Base-by-base conservation (phyloP, 441 rosid species). In the Kokia cookei region DNA sequence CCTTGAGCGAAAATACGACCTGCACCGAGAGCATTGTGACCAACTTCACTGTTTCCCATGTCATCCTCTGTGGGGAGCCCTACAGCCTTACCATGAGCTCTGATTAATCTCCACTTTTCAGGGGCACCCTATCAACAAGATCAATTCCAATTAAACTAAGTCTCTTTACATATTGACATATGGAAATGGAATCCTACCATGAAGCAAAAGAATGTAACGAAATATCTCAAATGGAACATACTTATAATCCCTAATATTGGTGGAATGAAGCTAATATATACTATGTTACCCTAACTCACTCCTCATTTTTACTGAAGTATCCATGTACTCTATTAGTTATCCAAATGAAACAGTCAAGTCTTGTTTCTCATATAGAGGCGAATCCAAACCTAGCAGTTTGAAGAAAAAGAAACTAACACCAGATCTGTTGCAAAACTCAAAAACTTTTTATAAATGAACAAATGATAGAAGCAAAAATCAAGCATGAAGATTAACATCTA, bases 31-130 rank as follows among this genome's bases (percentile, higher is more conserved):
- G 99, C 99, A 73, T 96, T 96, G 74, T 96, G 99, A 58, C 99
- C 99, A 32, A 93, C 99, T 78, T 96, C 99, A 72, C 99, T 96
- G 84, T 96, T 96, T n/a, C 99, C 99, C 99, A 96, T 96, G 73
- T 96, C 99, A 77, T 96, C 99, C 42, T 96, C 99, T 12, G 93
- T 85, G 8, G 99, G 99, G 35, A 96, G 98, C 37, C 99, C 99
- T 47, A 93, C 99, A 12, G 98, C 97, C 19, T 74, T 81, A 32
- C 98, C 99, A 65, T 96, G 98, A 59, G 99, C 99, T 80, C 72
- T 92, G 73, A 96, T 80, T 83, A 96, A 73, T 79, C 96, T 90
- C 99, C 99, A 96, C 35, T 74, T 87, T 54, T 88, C 90, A 0
- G 99, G 98, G 22, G 81, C 88, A 40, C 84, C 84, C 98, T 96